Evolutionary conservation across 257 asterid genomes (phyloP).

Genomic region (Rauvolfia tetraphylla): DNA sequence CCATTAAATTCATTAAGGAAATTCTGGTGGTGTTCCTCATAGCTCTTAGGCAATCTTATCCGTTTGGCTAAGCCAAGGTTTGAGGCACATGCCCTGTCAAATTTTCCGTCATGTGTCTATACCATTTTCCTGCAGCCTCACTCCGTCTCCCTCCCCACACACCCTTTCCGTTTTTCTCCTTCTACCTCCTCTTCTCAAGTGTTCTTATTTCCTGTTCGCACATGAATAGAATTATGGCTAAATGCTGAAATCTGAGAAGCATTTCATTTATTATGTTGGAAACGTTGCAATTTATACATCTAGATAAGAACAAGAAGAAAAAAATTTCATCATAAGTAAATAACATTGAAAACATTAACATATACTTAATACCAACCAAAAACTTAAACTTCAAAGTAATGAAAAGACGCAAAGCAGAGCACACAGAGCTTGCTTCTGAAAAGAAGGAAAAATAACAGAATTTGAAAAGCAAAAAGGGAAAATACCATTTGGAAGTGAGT

Average conservation of each 20-base stretch:
- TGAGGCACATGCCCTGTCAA: neutral
- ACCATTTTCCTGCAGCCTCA: neutral
- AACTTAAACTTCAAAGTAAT: neutral
- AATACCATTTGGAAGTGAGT: slow-evolving; percentile 58
- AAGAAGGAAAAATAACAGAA: neutral
- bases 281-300: neutral
- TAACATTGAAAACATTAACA: neutral
- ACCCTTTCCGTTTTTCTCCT: no score
- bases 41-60: neutral
- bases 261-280: neutral
- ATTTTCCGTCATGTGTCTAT: neutral
- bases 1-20: neutral
- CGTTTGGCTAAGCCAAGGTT: neutral
- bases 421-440: neutral
- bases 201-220: neutral
- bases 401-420: neutral
- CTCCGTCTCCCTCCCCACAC: no score
- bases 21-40: neutral
- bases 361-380: neutral
- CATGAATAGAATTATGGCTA: neutral
- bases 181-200: no score
- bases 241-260: neutral
- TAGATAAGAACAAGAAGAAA: neutral
- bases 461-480: neutral
- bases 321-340: no score